Percentiles rank a stretch among this genome's conserved stretches.
Conservation (phyloP, 495 filamentous ascomycete species). For the Beverwykella pulmonaria region DNA sequence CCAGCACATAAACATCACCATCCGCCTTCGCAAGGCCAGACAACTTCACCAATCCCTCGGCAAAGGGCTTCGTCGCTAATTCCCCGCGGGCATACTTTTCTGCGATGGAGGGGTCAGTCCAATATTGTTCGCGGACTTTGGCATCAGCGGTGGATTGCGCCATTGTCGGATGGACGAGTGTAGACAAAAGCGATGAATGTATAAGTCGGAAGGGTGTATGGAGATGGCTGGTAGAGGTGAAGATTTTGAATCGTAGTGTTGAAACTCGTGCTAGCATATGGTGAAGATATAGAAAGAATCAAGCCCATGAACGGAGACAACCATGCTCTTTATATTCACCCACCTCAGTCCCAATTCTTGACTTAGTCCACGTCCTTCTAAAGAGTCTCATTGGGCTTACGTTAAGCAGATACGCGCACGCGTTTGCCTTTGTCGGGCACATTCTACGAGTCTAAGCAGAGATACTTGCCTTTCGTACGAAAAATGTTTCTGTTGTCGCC, state of each 20-base stretch:
- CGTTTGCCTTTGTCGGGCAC: too few species aligned
- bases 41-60: not conserved
- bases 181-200: not conserved
- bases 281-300: not conserved
- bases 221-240: not conserved
- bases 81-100: constrained; percentile 14
- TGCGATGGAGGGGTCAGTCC: not conserved
- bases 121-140: not conserved
- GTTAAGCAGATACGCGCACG: too few species aligned
- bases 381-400: not conserved
- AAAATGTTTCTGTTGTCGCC: not conserved
- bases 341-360: not conserved
- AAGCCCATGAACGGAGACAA: not conserved
- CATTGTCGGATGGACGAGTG: not conserved
- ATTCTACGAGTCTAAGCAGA: too few species aligned
- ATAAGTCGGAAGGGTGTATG: not conserved
- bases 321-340: not conserved
- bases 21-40: not conserved
- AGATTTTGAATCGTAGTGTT: not conserved
- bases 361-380: not conserved
- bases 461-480: too few species aligned
- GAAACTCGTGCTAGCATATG: not conserved
- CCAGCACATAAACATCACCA: constrained; percentile 7
- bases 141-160: not conserved
- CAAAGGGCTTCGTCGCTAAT: constrained; percentile 10